phyloP scores from a whole-genome alignment of 768 basidiomycete genomes.

The Rhizopogon vesiculosus region DNA sequence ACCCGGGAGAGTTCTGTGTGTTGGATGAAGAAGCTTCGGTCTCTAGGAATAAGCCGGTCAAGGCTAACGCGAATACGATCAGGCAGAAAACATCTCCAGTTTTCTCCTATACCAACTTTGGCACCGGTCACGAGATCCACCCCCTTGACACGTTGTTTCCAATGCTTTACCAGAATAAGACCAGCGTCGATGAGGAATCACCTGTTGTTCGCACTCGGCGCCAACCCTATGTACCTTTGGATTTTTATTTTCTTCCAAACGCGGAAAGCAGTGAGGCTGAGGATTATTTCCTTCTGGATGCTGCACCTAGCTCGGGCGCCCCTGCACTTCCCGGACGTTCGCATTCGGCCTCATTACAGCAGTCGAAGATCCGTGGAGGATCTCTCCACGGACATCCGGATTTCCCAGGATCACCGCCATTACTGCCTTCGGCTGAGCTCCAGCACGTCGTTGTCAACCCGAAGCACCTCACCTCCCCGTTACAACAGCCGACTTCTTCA shows the following conservation, averaged over 20 bases:
- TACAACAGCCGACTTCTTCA: neutral
- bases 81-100: neutral
- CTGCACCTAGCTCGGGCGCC: neutral
- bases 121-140: neutral
- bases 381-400: slow-evolving; percentile 21
- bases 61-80: neutral
- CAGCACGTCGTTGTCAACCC: neutral
- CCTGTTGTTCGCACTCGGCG: slow-evolving; percentile 19
- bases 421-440: slow-evolving; percentile 1
- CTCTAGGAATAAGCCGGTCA: slow-evolving; percentile 4
- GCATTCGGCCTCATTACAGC: slow-evolving; percentile 1
- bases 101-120: neutral
- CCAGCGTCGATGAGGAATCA: slow-evolving; percentile 14
- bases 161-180: slow-evolving; percentile 1
- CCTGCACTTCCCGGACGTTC: slow-evolving; percentile 2
- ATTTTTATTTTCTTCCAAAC: slow-evolving; percentile 7
- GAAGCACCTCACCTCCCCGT: neutral
- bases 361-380: slow-evolving; percentile 1
- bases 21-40: neutral
- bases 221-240: slow-evolving; percentile 5
- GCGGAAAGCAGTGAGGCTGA: slow-evolving; percentile 6
- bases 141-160: slow-evolving; percentile 24
- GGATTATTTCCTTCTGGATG: slow-evolving; percentile 6
- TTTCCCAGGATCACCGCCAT: slow-evolving; percentile 18
- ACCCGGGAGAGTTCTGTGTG: neutral